A percentile compares a stretch with the other conserved stretches of the same genome.
phyloP scores from a whole-genome alignment of 331 rosid species.

The Malus hybrid region DNA sequence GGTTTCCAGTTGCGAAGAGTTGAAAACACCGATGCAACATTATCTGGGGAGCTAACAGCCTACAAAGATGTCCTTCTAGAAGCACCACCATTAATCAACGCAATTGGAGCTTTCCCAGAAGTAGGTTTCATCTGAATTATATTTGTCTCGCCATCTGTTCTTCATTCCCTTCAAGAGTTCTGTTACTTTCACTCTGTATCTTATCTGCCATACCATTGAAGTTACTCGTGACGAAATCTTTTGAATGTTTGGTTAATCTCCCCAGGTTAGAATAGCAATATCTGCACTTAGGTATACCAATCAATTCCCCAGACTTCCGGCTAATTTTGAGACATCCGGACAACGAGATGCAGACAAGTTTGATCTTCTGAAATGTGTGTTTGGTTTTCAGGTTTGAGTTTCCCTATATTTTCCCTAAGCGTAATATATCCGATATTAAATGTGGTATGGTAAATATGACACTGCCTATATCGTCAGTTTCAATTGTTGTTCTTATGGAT shows the following conservation, averaged over 20 bases:
- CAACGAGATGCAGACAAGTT: constrained; percentile 80
- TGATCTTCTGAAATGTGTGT: constrained; percentile 74
- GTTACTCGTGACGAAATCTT: constrained; percentile 15
- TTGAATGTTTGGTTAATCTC: constrained; percentile 20
- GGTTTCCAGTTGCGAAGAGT: constrained; percentile 64
- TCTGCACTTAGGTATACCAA: constrained; percentile 68
- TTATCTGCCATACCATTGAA: background rate
- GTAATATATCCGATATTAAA: constrained; percentile 1
- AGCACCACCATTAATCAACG: constrained; percentile 61
- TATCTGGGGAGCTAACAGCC: constrained; percentile 65
- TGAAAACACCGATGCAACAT: constrained; percentile 39
- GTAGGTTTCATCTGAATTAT: constrained; percentile 43
- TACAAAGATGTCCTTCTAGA: constrained; percentile 86
- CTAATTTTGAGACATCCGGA: constrained; percentile 54
- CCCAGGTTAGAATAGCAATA: constrained; percentile 72
- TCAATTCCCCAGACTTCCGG: constrained; percentile 74
- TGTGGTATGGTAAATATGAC: background rate
- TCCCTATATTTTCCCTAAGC: background rate
- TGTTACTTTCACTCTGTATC: background rate
- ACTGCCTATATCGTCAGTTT: background rate
- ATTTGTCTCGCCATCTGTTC: background rate
- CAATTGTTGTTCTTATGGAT: background rate
- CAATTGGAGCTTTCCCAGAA: constrained; percentile 80
- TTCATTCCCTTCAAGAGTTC: background rate
- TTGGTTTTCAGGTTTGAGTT: constrained; percentile 84